Conservation (phyloP, 495 filamentous ascomycete species). For the Venustampulla echinocandica region DNA sequence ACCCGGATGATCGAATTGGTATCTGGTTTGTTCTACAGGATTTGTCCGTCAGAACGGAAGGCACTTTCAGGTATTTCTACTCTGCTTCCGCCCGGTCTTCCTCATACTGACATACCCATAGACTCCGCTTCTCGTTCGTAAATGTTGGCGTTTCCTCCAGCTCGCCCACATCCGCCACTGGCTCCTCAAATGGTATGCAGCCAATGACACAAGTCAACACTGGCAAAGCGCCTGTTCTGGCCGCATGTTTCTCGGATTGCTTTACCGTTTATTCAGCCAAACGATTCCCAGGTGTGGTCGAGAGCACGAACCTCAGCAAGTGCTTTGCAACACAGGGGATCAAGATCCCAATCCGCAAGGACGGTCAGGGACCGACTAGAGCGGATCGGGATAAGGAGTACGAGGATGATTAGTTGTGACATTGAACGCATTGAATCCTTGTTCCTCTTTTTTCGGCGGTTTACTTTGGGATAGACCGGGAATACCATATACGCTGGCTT, state of each 20-base stretch:
- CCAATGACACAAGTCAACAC: slow-evolving; percentile 48
- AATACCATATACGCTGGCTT: too few species aligned
- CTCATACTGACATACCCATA: slow-evolving; percentile 19
- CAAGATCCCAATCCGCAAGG: slow-evolving; percentile 91
- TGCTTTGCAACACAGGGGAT: slow-evolving; percentile 93
- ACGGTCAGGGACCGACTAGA: slow-evolving; percentile 35
- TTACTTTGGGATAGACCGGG: too few species aligned
- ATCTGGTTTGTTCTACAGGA: slow-evolving; percentile 98
- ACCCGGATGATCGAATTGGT: slow-evolving; percentile 74
- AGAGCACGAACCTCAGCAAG: slow-evolving; percentile 88
- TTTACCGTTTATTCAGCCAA: slow-evolving; percentile 96
- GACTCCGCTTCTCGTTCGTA: slow-evolving; percentile 58
- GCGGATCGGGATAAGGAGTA: slow-evolving; percentile 16
- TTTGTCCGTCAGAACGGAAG: slow-evolving; percentile 88
- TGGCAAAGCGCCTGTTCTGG: slow-evolving; percentile 74
- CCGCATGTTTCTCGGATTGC: slow-evolving; percentile 75
- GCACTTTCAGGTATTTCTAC: slow-evolving; percentile 66
- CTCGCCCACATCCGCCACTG: background rate
- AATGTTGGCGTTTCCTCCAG: slow-evolving; percentile 55
- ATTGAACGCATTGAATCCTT: too few species aligned
- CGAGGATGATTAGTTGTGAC: slow-evolving; percentile 20
- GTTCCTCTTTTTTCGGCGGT: too few species aligned
- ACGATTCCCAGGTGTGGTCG: slow-evolving; percentile 96
- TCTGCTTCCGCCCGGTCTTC: background rate
- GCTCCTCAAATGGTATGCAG: background rate